Evolutionary conservation across 805 yeast species (phyloP), one percentile per base, ranked within the genome.

Genomic region (Wickerhamomyces bovis): DNA sequence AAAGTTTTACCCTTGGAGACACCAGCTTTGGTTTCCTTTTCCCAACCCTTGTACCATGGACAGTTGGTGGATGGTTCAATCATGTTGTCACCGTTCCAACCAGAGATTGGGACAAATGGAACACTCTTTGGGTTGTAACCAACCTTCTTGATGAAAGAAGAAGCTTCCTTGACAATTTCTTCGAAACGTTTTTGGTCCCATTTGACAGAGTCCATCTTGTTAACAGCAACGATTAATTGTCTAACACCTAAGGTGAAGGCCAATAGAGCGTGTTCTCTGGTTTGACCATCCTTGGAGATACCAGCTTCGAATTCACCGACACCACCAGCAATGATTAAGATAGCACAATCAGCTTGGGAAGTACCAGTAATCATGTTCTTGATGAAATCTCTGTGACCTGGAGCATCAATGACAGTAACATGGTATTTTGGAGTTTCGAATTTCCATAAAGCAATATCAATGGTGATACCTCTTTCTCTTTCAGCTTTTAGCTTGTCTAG

Each of bases 381-480:
- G 82, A 85, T 86, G 89, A 85, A 85, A 82, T 86, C 95, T 80
- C 92, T 83, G 88, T 85, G 95, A 76, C 95, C 95, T 73, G 95
- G 95, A 68, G 95, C 94, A 71, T 86, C 95, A 72, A 86, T 87
- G 67, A 87, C 94, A 68, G 95, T 87, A 68, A 86, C 95, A 71
- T 84, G 79, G 86, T 82, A 87, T 76, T 84, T 86, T 70, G 95
- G 94, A 75, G 95, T 86, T 78, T 85, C 92, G 86, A 87, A 87
- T 80, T 86, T 87, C 94, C 95, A 85, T 71, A 86, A 81, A 74
- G 95, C 95, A 66, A 87, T 87, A 75, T 87, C 95, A 67, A 87
- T 87, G 74, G 95, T 87, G 85, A 87, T 87, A 86, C 95, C 95
- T 82, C 95, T 86, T 77, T 87, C 95, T 79, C 96, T 85, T 81